phyloP scores from a whole-genome alignment of 2,329 filamentous ascomycete genomes.

The Tolypocladium endophyticum region DNA sequence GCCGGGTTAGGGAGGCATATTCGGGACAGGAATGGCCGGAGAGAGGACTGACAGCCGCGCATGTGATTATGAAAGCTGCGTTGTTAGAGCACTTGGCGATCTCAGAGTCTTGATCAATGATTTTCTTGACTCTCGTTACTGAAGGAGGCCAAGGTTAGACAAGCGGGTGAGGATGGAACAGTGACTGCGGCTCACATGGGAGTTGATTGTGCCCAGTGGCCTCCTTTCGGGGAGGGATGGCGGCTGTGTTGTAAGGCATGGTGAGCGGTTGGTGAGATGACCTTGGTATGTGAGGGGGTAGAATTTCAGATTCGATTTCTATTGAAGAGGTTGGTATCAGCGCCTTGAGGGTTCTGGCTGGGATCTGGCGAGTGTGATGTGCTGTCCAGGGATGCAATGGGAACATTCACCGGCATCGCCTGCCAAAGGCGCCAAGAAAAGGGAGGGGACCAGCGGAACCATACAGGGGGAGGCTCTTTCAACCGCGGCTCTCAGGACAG shows the following conservation, averaged over 20 bases:
- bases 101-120: constrained; percentile 80
- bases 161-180: constrained; percentile 1
- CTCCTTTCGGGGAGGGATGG: constrained; percentile 71
- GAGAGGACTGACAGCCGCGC: constrained; percentile 61
- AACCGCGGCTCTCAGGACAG: too few relatives aligned
- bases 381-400: not conserved
- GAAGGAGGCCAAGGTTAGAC: not conserved
- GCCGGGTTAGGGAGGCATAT: constrained; percentile 1
- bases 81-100: constrained; percentile 83
- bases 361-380: not conserved
- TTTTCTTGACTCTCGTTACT: constrained; percentile 96
- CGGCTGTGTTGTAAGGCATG: constrained; percentile 88
- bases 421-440: not conserved
- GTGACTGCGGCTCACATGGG: constrained; percentile 55
- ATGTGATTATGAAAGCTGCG: constrained; percentile 84
- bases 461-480: not conserved
- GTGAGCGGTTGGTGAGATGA: constrained; percentile 4
- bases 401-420: not conserved
- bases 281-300: not conserved
- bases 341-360: not conserved
- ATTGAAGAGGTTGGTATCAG: not conserved
- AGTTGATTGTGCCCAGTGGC: constrained; percentile 77
- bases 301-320: too few relatives aligned
- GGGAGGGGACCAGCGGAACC: not conserved
- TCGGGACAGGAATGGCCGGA: not conserved